Percentiles rank a stretch among this genome's conserved stretches.
Evolutionary conservation across 1,284 basidiomycete species (phyloP).

Genomic region (Trichosporon sp.): DNA sequence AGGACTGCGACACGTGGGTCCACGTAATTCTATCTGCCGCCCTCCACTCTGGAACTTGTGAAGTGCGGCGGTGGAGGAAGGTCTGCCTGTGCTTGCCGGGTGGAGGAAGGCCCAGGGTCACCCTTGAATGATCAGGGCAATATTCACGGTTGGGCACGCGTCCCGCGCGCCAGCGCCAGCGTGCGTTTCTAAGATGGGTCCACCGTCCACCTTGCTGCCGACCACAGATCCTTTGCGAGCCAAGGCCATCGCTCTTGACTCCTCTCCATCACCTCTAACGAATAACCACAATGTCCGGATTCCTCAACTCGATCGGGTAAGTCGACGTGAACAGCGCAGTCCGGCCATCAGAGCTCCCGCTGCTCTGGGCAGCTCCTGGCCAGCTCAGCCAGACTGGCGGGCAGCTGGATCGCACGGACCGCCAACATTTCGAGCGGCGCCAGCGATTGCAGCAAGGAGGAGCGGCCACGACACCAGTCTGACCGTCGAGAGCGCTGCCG

Average conservation of each 20-base stretch:
- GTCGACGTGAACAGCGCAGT: slow-evolving; percentile 20
- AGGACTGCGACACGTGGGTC: not conserved
- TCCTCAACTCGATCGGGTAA: slow-evolving; percentile 55
- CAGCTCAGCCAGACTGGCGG: not conserved
- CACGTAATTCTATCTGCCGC: not conserved
- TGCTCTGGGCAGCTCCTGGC: not conserved
- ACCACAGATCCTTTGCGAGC: not conserved
- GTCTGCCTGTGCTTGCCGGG: not conserved
- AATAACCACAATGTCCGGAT: slow-evolving; percentile 46
- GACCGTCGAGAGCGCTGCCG: not conserved
- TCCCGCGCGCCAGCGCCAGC: slow-evolving; percentile 7
- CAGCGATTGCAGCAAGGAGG: not conserved
- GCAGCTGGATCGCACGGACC: not conserved
- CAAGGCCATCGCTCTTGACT: not conserved
- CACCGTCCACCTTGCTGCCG: not conserved
- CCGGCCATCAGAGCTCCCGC: not conserved
- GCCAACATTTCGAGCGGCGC: not conserved
- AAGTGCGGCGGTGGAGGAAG: not conserved
- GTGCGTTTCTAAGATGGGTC: not conserved
- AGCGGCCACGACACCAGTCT: slow-evolving; percentile 5
- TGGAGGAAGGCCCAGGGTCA: not conserved
- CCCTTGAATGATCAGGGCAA: slow-evolving; percentile 8
- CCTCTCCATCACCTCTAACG: not conserved
- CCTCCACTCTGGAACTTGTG: slow-evolving; percentile 14
- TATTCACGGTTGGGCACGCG: slow-evolving; percentile 16